These are phyloP conservation scores for Claviceps citrina DNA, from an alignment of 2,329 filamentous ascomycete species.

Conservation along the genomic window DNA sequence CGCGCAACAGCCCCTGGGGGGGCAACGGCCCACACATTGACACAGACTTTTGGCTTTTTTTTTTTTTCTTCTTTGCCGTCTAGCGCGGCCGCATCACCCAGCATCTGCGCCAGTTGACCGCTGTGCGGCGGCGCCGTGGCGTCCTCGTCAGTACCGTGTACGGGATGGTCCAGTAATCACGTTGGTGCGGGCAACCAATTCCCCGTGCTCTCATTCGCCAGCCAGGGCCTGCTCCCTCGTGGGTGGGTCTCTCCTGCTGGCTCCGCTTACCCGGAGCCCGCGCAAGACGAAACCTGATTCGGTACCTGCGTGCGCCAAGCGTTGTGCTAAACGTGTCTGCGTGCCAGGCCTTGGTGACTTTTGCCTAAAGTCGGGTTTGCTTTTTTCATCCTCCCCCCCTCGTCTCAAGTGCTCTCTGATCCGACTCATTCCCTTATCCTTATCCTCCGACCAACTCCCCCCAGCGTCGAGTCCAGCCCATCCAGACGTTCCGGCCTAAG, in stretches of 20 bases:
- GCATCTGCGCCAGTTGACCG: background rate
- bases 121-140: background rate
- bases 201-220: no score
- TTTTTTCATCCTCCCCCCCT: background rate
- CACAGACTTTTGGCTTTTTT: no score
- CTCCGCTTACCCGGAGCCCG: no score
- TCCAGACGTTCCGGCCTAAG: background rate
- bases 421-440: background rate
- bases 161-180: no score
- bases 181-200: no score
- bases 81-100: background rate
- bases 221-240: no score
- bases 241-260: no score
- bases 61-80: no score
- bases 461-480: background rate
- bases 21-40: no score
- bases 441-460: background rate
- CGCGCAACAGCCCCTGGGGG: no score
- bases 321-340: background rate
- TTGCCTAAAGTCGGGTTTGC: background rate
- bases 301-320: conserved; percentile 4
- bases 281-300: no score
- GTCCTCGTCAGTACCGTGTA: no score
- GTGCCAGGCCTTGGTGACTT: background rate
- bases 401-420: background rate